Base-by-base conservation (phyloP, 2,329 filamentous ascomycete species). In the Phaeomoniella chlamydospora region DNA sequence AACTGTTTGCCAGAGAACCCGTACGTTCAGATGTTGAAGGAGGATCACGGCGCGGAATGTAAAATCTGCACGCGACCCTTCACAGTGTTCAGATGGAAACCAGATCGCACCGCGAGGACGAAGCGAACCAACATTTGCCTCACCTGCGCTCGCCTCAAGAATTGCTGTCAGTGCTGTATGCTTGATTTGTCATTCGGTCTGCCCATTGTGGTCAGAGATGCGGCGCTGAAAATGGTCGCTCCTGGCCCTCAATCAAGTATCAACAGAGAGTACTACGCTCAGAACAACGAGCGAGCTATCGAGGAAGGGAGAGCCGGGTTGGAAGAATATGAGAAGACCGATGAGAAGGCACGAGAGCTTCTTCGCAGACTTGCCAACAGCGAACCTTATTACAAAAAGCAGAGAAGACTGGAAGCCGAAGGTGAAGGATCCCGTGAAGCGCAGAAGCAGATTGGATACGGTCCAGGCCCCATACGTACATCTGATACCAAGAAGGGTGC, bases 161-260 rank as follows among this genome's bases (percentile, higher is more conserved):
- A 98, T 65, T 96, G 90, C 65, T 98, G 90, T 54, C 90, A 98
- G 65, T 88, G 80, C 62, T 98, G 90, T 66, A 96, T 96, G 85
- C 78, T 98, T 36, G 90, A 98, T 68, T 65, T 98, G 41, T 88
- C 84, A 10, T 98, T 96, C 52, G 92, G 90, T 15, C 68, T 98
- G 17, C 90, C 90, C 9, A 93, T 98, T 51, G 82, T 87, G 11
- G 83, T 98, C 39, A 77, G 90, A 53, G 90, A 98, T 65, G 90
- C 90, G 3, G 90, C 92, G 4, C 68, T 98, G 43, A 96, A 96
- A 66, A 94, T 98, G 81, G 83, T 96, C 30, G 87, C 88, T 1
- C 87, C 90, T 0, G 90, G 90, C 0, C 90, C 90, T 1, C 74
- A 85, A 43, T 93, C 84, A 55, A 80, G 83, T 37, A 84, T 98